Evolutionary conservation across 75 land plant genomes (phyloP).

Genomic region (Ceratopteris richardii): DNA sequence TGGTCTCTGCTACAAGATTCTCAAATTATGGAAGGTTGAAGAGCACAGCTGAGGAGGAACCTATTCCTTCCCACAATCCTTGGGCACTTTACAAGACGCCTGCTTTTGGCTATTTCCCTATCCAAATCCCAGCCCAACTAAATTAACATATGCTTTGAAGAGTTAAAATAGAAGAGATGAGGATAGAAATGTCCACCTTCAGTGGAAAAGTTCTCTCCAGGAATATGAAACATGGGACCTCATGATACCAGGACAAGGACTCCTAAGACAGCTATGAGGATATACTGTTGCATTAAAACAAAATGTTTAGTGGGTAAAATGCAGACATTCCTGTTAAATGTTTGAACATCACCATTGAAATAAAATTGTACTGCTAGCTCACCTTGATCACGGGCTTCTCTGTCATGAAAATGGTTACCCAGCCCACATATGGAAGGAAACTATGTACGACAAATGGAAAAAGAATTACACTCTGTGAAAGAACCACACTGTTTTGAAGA

Average conservation of each 20-base stretch:
- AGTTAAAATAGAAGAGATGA: too few species aligned
- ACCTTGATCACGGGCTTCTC: conserved; percentile 93
- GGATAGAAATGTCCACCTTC: too few species aligned
- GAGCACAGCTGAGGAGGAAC: too few species aligned
- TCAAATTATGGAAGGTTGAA: too few species aligned
- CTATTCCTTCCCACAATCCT: too few species aligned
- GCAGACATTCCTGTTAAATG: neutral
- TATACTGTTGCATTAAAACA: conserved; percentile 5
- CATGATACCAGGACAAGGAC: conserved; percentile 6
- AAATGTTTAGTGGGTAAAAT: neutral
- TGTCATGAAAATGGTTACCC: conserved; percentile 96
- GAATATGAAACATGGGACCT: too few species aligned
- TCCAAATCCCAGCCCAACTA: too few species aligned
- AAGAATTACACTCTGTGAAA: neutral
- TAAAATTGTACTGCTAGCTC: neutral
- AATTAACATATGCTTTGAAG: too few species aligned
- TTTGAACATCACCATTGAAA: neutral
- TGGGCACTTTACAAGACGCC: too few species aligned
- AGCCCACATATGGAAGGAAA: conserved; percentile 93
- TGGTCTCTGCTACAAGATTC: too few species aligned
- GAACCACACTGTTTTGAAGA: neutral
- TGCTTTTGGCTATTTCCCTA: too few species aligned
- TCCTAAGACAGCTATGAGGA: conserved; percentile 12
- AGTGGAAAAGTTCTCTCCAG: too few species aligned
- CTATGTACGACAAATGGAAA: conserved; percentile 22